Base-by-base conservation (phyloP, 1,284 basidiomycete genomes). In the Papiliotrema flavescens region DNA sequence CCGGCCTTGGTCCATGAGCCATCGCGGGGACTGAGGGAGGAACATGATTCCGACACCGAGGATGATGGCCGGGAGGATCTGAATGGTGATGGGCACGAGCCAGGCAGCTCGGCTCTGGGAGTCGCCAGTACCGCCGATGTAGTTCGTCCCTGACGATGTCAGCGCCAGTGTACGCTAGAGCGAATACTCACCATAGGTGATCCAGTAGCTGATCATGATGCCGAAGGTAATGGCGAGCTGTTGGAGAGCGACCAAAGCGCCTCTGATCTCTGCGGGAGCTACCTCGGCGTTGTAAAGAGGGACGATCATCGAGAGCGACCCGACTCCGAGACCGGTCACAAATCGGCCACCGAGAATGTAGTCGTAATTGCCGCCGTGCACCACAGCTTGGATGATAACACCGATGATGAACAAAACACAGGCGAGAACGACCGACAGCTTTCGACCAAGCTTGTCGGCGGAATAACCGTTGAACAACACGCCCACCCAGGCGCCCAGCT, bases 151-250 rank as follows among this genome's bases (percentile, higher is more conserved):
- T 48, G 35, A 17, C n/a, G 13, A 36, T 24, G 26, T 46, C 44
- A 46, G 3, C 17, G 8, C n/a, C 8, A 2, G 9, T 23, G 40
- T 24, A 11, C 40, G 14, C 11, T 13, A 46, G 19, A 24, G 14
- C 11, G 44, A 26, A 13, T 15, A 24, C 47, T 37, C 35, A 48
- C 47, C 84, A 43, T 63, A 69, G 20, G 62, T 84, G 60, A 87
- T 86, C 85, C 86, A 89, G 78, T 86, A 89, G n/a, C 83, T 84
- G 85, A 87, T 24, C 83, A 85, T 23, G 63, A 81, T 86, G 8
- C 86, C 86, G 57, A 86, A 84, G 1, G 84, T 84, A 66, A 88
- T 88, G 3, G 84, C 82, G 14, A 88, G 78, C 67, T 89, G 87
- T 69, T 89, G 87, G 17, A 89, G 80, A 4, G 85, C 85, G 40